Conservation (phyloP, 352 stramenopile genomes). For the Phytophthora podocarpi region DNA sequence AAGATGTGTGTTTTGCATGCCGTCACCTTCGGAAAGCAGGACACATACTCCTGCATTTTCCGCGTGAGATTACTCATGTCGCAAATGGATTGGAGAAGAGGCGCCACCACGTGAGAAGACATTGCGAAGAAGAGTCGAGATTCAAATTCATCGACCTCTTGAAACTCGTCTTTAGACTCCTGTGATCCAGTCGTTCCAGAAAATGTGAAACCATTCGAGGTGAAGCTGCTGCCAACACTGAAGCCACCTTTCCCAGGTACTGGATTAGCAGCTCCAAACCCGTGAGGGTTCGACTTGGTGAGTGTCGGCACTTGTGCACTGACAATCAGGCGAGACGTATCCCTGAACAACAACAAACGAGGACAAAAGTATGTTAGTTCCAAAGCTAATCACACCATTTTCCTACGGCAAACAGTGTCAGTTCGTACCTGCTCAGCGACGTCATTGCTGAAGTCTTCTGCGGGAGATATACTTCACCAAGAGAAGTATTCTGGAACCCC, state of each 20-base stretch:
- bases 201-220: background rate
- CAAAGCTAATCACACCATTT: background rate
- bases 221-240: background rate
- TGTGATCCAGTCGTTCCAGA: background rate
- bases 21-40: conserved; percentile 14
- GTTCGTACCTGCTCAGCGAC: conserved; percentile 23
- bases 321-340: conserved; percentile 23
- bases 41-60: conserved; percentile 34
- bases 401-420: background rate
- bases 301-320: conserved; percentile 18
- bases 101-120: conserved; percentile 24
- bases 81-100: conserved; percentile 26
- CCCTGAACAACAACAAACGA: conserved; percentile 13
- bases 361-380: background rate
- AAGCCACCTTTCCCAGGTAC: background rate
- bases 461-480: conserved; percentile 25
- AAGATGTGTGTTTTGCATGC: conserved; percentile 24
- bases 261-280: background rate
- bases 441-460: background rate
- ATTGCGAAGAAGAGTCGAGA: conserved; percentile 26
- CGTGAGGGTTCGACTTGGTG: background rate
- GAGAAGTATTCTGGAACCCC: conserved; percentile 30
- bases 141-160: conserved; percentile 28
- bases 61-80: conserved; percentile 19
- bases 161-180: background rate